A percentile compares a stretch with the other conserved stretches of the same genome.
phyloP scores from a whole-genome alignment of 2,329 filamentous ascomycete genomes.

The Pleurostoma richardsiae region DNA sequence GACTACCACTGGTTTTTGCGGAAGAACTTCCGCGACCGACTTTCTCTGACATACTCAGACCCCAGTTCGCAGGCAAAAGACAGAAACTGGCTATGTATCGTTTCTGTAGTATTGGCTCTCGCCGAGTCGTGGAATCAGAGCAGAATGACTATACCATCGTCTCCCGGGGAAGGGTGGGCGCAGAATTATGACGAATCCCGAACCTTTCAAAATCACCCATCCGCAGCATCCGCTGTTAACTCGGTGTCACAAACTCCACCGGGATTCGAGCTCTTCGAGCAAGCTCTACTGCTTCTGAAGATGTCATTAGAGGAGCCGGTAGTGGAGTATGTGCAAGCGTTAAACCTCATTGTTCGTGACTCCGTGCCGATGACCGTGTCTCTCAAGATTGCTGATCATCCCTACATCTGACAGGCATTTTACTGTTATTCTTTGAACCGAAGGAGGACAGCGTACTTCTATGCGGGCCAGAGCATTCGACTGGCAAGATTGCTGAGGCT shows the following conservation, averaged over 20 bases:
- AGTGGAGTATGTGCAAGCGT: conserved; percentile 6
- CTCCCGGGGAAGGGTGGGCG: too few relatives aligned
- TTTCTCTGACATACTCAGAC: conserved; percentile 9
- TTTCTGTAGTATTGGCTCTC: conserved; percentile 11
- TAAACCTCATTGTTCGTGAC: neutral
- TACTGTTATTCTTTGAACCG: conserved; percentile 11
- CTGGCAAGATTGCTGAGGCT: conserved; percentile 7
- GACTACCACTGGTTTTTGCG: conserved; percentile 14
- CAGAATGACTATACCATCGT: neutral
- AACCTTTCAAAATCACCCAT: neutral
- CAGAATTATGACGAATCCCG: too few relatives aligned
- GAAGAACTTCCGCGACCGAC: conserved; percentile 6
- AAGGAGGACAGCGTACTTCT: conserved; percentile 8
- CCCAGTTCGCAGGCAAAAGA: conserved; percentile 10
- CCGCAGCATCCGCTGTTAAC: neutral
- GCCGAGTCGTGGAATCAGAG: conserved; percentile 10
- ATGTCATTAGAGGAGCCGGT: conserved; percentile 7
- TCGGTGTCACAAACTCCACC: conserved; percentile 3
- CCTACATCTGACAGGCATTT: conserved; percentile 4
- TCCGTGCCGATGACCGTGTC: too few relatives aligned
- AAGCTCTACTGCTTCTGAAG: conserved; percentile 8
- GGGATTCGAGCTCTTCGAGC: conserved; percentile 10
- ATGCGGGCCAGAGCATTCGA: conserved; percentile 8
- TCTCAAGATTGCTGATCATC: too few relatives aligned
- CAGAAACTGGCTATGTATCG: conserved; percentile 12